These are phyloP conservation scores for Vitis hybrid DNA, from an alignment of 177 flowering plant species.

Conservation along the genomic window DNA sequence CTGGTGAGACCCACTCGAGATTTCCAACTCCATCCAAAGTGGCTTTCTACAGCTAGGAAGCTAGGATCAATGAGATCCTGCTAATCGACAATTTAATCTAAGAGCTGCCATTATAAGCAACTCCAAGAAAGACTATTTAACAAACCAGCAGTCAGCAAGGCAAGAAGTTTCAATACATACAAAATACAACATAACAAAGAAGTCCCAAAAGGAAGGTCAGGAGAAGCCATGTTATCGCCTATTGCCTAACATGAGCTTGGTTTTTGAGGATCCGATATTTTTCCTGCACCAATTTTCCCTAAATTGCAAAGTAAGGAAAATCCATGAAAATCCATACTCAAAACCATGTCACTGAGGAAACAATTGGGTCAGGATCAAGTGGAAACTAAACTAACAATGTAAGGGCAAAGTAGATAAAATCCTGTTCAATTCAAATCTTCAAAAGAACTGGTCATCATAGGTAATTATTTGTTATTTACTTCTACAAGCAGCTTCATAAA, in stretches of 20 bases:
- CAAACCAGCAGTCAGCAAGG: too few relatives aligned
- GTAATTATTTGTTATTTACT: too few relatives aligned
- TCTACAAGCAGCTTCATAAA: too few relatives aligned
- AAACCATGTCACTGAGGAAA: neutral
- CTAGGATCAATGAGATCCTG: neutral
- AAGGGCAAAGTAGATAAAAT: neutral
- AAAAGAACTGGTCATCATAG: neutral
- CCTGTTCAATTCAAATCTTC: neutral
- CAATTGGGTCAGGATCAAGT: neutral
- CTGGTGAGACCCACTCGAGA: neutral
- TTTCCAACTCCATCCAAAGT: neutral
- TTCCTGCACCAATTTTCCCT: neutral
- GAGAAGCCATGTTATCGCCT: neutral
- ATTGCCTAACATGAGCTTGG: neutral
- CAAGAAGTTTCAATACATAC: too few relatives aligned
- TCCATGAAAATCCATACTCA: neutral
- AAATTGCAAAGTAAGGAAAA: neutral
- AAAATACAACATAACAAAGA: neutral
- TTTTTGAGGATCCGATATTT: neutral
- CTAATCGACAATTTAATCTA: neutral
- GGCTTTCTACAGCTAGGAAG: neutral
- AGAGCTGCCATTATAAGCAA: too few relatives aligned
- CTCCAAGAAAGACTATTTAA: too few relatives aligned
- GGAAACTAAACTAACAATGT: neutral
- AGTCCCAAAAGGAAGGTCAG: neutral